phyloP scores from a whole-genome alignment of 2,329 filamentous ascomycete genomes.

The Coniochaeta hoffmannii region DNA sequence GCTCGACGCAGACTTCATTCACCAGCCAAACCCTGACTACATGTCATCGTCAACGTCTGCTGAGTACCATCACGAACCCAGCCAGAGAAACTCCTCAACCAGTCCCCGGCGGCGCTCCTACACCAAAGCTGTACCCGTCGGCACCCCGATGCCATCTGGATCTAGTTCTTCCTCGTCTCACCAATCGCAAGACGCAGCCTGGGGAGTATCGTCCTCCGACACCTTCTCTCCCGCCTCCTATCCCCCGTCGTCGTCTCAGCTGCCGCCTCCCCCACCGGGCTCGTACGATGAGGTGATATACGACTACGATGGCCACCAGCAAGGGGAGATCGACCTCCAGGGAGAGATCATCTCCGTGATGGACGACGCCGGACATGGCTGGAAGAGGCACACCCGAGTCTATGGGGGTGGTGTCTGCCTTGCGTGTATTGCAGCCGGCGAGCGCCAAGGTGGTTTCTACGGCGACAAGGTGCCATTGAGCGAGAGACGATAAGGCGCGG shows the following conservation, averaged over 20 bases:
- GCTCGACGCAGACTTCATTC: slow-evolving; percentile 33
- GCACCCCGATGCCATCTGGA: slow-evolving; percentile 11
- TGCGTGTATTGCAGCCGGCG: slow-evolving; percentile 43
- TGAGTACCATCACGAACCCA: slow-evolving; percentile 12
- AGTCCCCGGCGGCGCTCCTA: slow-evolving; percentile 13
- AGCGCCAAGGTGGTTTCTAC: slow-evolving; percentile 40
- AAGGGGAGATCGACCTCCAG: slow-evolving; percentile 33
- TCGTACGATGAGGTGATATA: slow-evolving; percentile 17
- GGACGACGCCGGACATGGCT: slow-evolving; percentile 40
- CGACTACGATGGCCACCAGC: slow-evolving; percentile 16
- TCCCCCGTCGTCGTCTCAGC: slow-evolving; percentile 36
- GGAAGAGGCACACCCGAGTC: slow-evolving; percentile 51
- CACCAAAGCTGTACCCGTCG: slow-evolving; percentile 14
- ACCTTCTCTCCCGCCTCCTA: slow-evolving; percentile 40
- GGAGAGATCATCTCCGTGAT: slow-evolving; percentile 43
- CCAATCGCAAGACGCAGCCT: slow-evolving; percentile 4
- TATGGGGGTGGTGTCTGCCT: slow-evolving; percentile 52
- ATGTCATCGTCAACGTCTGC: slow-evolving; percentile 23
- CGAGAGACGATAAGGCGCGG: slow-evolving; percentile 33
- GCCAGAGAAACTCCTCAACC: slow-evolving; percentile 7
- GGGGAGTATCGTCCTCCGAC: slow-evolving; percentile 9
- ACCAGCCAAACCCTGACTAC: slow-evolving; percentile 45
- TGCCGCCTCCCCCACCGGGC: slow-evolving; percentile 38
- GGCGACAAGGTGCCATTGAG: slow-evolving; percentile 45
- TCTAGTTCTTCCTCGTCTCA: slow-evolving; percentile 8